Percentiles rank a stretch among this genome's conserved stretches.
These are phyloP conservation scores for Asterophora parasitica DNA, from an alignment of 768 basidiomycete species.

Conservation along the genomic window DNA sequence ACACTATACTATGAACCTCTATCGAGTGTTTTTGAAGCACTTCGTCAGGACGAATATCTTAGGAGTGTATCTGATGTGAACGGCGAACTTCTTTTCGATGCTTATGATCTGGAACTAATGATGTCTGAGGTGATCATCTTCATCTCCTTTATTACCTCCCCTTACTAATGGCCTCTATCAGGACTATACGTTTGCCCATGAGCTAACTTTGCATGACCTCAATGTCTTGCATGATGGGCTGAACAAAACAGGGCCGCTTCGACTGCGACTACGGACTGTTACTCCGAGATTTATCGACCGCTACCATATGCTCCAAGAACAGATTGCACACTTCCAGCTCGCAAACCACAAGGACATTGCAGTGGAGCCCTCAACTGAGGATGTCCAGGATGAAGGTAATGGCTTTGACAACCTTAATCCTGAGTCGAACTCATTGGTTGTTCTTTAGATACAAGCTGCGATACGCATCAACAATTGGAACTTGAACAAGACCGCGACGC, in stretches of 20 bases:
- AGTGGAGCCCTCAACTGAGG: not conserved
- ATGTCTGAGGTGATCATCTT: slow-evolving; percentile 55
- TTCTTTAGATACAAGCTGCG: too few species aligned
- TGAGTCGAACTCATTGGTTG: not conserved
- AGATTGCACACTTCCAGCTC: slow-evolving; percentile 33
- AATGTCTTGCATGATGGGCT: slow-evolving; percentile 66
- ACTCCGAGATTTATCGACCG: slow-evolving; percentile 62
- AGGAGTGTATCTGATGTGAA: slow-evolving; percentile 43
- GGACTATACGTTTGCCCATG: slow-evolving; percentile 68
- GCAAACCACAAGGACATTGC: slow-evolving; percentile 1
- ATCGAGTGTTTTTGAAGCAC: slow-evolving; percentile 62
- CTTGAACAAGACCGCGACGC: not conserved
- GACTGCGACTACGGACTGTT: slow-evolving; percentile 44
- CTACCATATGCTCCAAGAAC: slow-evolving; percentile 59
- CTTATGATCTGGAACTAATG: slow-evolving; percentile 60
- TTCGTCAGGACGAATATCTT: slow-evolving; percentile 59
- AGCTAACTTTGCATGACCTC: slow-evolving; percentile 68
- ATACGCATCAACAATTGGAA: not conserved
- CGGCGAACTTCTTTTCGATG: slow-evolving; percentile 64
- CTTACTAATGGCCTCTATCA: slow-evolving; percentile 21
- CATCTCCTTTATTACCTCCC: not conserved
- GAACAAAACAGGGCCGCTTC: slow-evolving; percentile 57
- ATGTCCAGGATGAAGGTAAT: slow-evolving; percentile 13
- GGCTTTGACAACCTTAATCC: not conserved
- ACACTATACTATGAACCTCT: slow-evolving; percentile 78